A percentile compares a stretch with the other conserved stretches of the same genome.
Conservation (phyloP, 1,284 basidiomycete genomes). For the Pseudozyma sp. region DNA sequence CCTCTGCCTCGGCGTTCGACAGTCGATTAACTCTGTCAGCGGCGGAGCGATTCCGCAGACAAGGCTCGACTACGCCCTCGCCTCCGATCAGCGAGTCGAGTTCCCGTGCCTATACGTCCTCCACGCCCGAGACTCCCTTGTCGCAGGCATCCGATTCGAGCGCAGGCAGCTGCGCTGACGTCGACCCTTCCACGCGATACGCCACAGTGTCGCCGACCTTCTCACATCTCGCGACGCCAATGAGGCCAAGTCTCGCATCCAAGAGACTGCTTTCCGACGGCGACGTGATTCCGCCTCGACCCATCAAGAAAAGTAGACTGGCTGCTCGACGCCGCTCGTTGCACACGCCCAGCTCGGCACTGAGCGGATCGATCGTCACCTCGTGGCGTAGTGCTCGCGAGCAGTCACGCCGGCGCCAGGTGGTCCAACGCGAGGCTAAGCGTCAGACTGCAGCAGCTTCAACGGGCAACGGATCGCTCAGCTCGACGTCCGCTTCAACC, state of each 20-base stretch:
- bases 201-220: neutral
- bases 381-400: conserved; percentile 26
- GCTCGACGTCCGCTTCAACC: neutral
- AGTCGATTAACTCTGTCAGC: neutral
- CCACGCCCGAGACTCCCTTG: conserved; percentile 4
- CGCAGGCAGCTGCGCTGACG: conserved; percentile 13
- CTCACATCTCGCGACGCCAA: neutral
- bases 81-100: conserved; percentile 27
- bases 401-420: conserved; percentile 6
- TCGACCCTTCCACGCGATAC: neutral
- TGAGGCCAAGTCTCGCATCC: conserved; percentile 1
- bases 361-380: neutral
- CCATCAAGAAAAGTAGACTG: conserved; percentile 13
- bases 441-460: neutral
- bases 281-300: conserved; percentile 14
- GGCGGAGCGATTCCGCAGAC: neutral
- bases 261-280: conserved; percentile 33
- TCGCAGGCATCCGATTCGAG: conserved; percentile 32
- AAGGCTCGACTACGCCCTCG: conserved; percentile 15
- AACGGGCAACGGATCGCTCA: neutral
- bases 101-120: neutral
- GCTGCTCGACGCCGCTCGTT: neutral
- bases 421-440: neutral
- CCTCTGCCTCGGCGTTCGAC: neutral
- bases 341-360: neutral